Percentiles rank a stretch among this genome's conserved stretches.
Evolutionary conservation across 495 filamentous ascomycete genomes (phyloP).

Genomic region (Lepidopterella palustris): DNA sequence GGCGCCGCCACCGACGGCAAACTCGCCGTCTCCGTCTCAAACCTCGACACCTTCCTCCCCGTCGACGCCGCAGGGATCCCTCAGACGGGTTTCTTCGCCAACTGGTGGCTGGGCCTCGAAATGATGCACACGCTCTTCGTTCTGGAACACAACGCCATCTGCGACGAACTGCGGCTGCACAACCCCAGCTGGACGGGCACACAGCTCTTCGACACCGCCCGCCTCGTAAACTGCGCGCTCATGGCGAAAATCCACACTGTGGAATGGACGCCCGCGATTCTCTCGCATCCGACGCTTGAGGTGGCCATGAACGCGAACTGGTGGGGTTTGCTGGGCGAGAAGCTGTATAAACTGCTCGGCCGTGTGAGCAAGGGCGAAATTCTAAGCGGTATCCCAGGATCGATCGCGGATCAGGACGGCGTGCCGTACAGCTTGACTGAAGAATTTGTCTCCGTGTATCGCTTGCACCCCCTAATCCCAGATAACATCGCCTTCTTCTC

Average conservation of each 20-base stretch:
- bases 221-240: slow-evolving; percentile 42
- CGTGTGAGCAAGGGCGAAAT: slow-evolving; percentile 37
- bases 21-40: slow-evolving; percentile 28
- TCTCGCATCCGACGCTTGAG: slow-evolving; percentile 39
- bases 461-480: slow-evolving; percentile 42
- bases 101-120: slow-evolving; percentile 40
- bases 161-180: slow-evolving; percentile 30
- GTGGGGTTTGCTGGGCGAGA: slow-evolving; percentile 42
- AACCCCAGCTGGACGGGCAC: slow-evolving; percentile 30
- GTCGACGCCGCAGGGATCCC: slow-evolving; percentile 33
- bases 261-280: slow-evolving; percentile 44
- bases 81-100: slow-evolving; percentile 40
- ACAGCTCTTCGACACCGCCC: slow-evolving; percentile 41
- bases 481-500: slow-evolving; percentile 41
- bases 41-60: slow-evolving; percentile 34
- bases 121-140: slow-evolving; percentile 43
- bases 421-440: slow-evolving; percentile 37
- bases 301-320: slow-evolving; percentile 40
- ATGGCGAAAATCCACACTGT: slow-evolving; percentile 47
- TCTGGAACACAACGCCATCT: slow-evolving; percentile 41
- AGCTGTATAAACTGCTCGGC: slow-evolving; percentile 37
- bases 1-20: slow-evolving; percentile 32
- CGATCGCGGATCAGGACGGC: slow-evolving; percentile 35
- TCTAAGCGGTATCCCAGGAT: slow-evolving; percentile 40
- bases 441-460: slow-evolving; percentile 43